Evolutionary conservation across 306 rosid genomes (phyloP).

Genomic region (Castanopsis chinensis): DNA sequence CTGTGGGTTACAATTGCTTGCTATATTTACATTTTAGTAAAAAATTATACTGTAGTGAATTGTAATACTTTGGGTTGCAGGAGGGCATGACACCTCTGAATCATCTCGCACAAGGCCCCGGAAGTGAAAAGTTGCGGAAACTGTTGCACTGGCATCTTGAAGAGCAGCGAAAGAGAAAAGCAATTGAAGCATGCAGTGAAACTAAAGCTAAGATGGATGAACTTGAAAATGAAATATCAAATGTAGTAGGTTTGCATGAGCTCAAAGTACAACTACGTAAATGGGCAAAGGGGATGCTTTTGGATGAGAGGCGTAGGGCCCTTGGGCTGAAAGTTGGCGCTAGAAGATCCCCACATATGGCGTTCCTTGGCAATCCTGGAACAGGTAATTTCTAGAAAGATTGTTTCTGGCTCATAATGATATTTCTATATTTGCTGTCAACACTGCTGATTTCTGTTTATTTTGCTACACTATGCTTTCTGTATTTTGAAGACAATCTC

Average conservation of each 20-base stretch:
- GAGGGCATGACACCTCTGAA: conserved; percentile 88
- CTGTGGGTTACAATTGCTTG: conserved; percentile 11
- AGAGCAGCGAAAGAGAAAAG: conserved; percentile 77
- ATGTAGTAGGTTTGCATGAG: conserved; percentile 87
- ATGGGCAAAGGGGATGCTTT: conserved; percentile 98
- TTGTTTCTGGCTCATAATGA: conserved; percentile 8
- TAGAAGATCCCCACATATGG: conserved; percentile 97
- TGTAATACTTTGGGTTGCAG: conserved; percentile 48
- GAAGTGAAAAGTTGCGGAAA: conserved; percentile 60
- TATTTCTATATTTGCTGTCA: not conserved
- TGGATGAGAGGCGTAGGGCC: conserved; percentile 97
- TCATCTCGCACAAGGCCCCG: conserved; percentile 82
- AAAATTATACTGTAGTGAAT: conserved; percentile 7
- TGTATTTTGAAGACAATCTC: not conserved
- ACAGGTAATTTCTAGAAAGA: conserved; percentile 55
- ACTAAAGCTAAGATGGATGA: conserved; percentile 86
- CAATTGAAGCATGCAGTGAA: conserved; percentile 88
- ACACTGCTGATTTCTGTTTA: not conserved
- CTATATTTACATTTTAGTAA: conserved; percentile 3
- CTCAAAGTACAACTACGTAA: conserved; percentile 77
- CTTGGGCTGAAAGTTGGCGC: conserved; percentile 86
- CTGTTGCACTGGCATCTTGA: conserved; percentile 60
- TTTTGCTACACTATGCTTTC: not conserved
- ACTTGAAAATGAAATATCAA: conserved; percentile 73
- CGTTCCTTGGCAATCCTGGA: conserved; percentile 98